phyloP scores from a whole-genome alignment of 345 rosid genomes.

The Hypericum androsaemum region DNA sequence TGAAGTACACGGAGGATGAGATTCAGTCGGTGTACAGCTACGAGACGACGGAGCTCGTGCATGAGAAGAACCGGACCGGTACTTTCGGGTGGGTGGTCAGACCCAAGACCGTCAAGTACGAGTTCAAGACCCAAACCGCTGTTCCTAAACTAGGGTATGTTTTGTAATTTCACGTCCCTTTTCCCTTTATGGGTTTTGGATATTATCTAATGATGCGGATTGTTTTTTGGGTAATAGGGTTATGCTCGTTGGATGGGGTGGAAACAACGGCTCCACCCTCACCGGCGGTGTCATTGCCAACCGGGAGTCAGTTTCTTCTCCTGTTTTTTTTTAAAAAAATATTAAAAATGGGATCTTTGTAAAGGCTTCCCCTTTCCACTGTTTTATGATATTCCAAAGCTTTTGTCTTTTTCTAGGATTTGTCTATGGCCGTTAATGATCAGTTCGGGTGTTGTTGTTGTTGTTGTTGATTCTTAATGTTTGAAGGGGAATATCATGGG shows the following conservation, averaged over 20 bases:
- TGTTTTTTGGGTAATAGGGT: constrained; percentile 42
- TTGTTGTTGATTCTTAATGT: constrained; percentile 8
- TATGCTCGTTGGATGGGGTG: constrained; percentile 98
- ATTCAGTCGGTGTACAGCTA: constrained; percentile 79
- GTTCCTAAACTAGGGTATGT: constrained; percentile 94
- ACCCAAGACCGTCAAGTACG: constrained; percentile 81
- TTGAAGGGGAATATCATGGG: constrained; percentile 93
- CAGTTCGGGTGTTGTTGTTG: background rate
- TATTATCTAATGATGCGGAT: too few species aligned
- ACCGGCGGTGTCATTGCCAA: constrained; percentile 87
- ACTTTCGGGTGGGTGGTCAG: constrained; percentile 75
- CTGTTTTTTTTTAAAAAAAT: too few species aligned
- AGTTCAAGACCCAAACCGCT: constrained; percentile 65
- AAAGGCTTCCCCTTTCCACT: background rate
- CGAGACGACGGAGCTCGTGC: constrained; percentile 90
- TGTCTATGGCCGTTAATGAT: too few species aligned
- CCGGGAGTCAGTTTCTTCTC: constrained; percentile 51
- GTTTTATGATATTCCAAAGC: constrained; percentile 5
- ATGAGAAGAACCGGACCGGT: constrained; percentile 59
- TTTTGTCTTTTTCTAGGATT: too few species aligned
- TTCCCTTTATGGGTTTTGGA: too few species aligned
- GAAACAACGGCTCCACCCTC: constrained; percentile 89
- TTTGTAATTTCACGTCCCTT: too few species aligned
- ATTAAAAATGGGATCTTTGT: too few species aligned
- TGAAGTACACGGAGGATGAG: constrained; percentile 73